A percentile compares a stretch with the other conserved stretches of the same genome.
phyloP scores from a whole-genome alignment of 179 eudicot species.

The Beta lomatogona region DNA sequence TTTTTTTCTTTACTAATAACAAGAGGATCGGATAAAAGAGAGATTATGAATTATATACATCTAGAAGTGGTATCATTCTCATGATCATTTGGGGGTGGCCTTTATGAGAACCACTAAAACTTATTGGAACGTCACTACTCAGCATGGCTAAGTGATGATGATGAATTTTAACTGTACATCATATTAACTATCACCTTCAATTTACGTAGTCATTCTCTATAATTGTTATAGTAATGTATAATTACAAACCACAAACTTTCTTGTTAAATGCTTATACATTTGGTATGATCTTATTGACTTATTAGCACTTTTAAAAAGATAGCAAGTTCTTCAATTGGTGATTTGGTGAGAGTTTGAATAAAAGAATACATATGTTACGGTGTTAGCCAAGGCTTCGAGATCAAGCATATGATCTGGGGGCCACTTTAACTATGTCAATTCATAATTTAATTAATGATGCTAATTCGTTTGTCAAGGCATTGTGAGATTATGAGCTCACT shows the following conservation, averaged over 20 bases:
- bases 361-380: no score
- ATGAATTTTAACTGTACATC: background rate
- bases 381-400: no score
- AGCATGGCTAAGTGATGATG: slow-evolving; percentile 20
- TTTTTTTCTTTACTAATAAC: background rate
- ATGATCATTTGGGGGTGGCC: background rate
- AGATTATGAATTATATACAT: background rate
- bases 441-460: no score
- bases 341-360: no score
- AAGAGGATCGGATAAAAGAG: background rate
- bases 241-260: slow-evolving; percentile 8
- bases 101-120: slow-evolving; percentile 22
- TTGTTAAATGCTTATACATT: background rate
- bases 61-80: background rate
- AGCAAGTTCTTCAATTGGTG: no score
- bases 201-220: slow-evolving; percentile 8
- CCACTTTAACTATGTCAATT: no score
- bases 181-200: background rate
- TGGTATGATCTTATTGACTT: background rate
- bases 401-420: no score
- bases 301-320: no score
- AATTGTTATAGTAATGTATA: slow-evolving; percentile 9
- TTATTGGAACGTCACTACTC: background rate
- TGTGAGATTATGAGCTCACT: no score
- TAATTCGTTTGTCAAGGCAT: no score